Evolutionary conservation across 768 basidiomycete genomes (phyloP).

Genomic region (Boletus subparvulus): DNA sequence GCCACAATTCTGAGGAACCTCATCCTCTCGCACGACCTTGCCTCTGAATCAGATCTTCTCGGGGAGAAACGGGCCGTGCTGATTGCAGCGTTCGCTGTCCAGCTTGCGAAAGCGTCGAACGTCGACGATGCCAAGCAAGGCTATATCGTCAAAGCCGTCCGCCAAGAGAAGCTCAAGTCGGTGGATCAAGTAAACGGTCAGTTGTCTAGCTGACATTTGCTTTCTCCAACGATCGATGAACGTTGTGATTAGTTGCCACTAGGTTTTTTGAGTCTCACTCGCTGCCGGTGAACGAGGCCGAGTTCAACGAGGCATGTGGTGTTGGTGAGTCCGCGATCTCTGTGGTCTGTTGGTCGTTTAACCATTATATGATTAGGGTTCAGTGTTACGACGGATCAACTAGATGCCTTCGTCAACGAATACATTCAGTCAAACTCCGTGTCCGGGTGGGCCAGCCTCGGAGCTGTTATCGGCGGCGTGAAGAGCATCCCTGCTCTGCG

Average conservation of each 20-base stretch:
- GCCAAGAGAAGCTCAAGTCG: slow-evolving; percentile 70
- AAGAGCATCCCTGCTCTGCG: slow-evolving; percentile 62
- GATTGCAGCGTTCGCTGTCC: slow-evolving; percentile 63
- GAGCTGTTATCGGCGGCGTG: slow-evolving; percentile 60
- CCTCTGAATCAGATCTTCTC: slow-evolving; percentile 38
- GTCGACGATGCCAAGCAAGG: slow-evolving; percentile 54
- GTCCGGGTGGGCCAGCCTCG: slow-evolving; percentile 75
- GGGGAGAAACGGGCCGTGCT: slow-evolving; percentile 80
- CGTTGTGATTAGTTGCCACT: slow-evolving; percentile 43
- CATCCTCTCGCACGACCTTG: slow-evolving; percentile 55
- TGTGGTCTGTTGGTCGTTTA: background rate
- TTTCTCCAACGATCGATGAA: slow-evolving; percentile 1
- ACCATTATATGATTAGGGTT: slow-evolving; percentile 58
- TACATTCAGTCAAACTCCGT: slow-evolving; percentile 57
- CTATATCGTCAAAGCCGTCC: slow-evolving; percentile 66
- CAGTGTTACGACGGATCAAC: slow-evolving; percentile 65
- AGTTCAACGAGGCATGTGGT: slow-evolving; percentile 80
- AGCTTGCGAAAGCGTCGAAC: slow-evolving; percentile 51
- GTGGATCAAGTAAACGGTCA: slow-evolving; percentile 86
- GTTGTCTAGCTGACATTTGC: slow-evolving; percentile 22
- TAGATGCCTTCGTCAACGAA: slow-evolving; percentile 52
- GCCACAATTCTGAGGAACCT: slow-evolving; percentile 68
- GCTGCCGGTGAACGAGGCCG: slow-evolving; percentile 59
- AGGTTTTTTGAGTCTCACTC: slow-evolving; percentile 69
- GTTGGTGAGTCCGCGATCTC: slow-evolving; percentile 60